Percentiles rank a stretch among this genome's conserved stretches.
phyloP scores from a whole-genome alignment of 208 protist genomes.

The Tritrichomonas musculus region DNA sequence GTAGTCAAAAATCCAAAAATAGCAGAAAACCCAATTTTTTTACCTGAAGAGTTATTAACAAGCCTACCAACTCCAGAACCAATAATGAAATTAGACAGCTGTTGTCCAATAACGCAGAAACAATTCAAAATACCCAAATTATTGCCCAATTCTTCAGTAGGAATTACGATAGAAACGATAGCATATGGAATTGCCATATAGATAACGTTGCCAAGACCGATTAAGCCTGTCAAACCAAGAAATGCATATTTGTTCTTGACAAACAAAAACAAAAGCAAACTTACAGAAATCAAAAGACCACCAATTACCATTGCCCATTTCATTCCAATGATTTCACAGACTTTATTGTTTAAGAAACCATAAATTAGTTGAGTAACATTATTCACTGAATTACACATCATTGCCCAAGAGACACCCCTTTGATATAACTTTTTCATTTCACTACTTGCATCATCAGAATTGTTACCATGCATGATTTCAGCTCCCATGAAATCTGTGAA shows the following conservation, averaged over 20 bases:
- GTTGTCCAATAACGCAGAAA: not conserved
- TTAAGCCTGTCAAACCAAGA: not conserved
- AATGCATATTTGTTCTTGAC: not conserved
- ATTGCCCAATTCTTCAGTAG: not conserved
- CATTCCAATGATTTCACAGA: not conserved
- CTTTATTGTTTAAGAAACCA: too few relatives aligned
- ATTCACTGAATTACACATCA: too few relatives aligned
- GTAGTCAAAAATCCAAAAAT: too few relatives aligned
- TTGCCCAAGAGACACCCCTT: too few relatives aligned
- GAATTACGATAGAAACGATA: not conserved
- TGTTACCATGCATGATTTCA: too few relatives aligned
- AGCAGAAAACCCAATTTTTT: too few relatives aligned
- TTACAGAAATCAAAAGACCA: not conserved
- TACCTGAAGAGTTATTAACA: too few relatives aligned
- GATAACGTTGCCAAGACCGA: not conserved
- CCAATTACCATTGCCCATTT: not conserved
- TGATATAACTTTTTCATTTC: too few relatives aligned
- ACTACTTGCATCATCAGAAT: too few relatives aligned
- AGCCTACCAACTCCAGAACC: not conserved
- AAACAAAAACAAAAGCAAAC: not conserved
- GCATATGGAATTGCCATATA: not conserved
- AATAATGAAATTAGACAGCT: too few relatives aligned
- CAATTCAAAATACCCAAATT: not conserved
- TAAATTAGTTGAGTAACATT: too few relatives aligned
- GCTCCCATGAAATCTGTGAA: not conserved